Base-by-base conservation (phyloP, 345 rosid species). In the Pistacia vera region DNA sequence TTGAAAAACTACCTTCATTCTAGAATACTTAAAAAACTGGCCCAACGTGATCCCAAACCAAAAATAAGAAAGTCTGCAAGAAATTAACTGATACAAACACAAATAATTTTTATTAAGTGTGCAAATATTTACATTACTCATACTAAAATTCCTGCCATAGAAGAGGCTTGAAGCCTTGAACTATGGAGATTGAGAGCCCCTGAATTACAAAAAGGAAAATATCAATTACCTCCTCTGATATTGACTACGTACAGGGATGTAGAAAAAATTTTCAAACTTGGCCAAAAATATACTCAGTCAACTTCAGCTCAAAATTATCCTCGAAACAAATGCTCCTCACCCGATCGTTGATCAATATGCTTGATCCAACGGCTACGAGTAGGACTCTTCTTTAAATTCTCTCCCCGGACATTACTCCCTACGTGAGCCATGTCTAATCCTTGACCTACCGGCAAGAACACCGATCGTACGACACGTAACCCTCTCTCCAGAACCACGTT, bases 391-490 rank as follows among this genome's bases (percentile, higher is more conserved):
- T 64, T 79, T n/a, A 72, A 33, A 0, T 72, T 67, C 65, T 30
- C 75, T 70, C 71, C 77, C 41, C 81, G 83, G 38, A 84, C 72
- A 1, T 67, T 28, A 18, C 85, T 83, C 33, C 90, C 93, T 10
- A 90, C 77, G 75, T 93, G 88, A 54, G 88, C 96, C 11, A 95
- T 83, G 81, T 93, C 97, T 73, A 93, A 83, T 36, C 99, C 99
- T 12, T 81, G 78, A 18, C 97, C 97, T 7, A 91, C 96, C 0
- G 98, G 99, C 52, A 93, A 66, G 66, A 85, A 75, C 85, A 83
- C 90, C 0, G 98, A 83, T 52, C 94, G 83, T 0, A 85, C 92
- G 3, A 95, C 89, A 75, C 94, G 93, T 76, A 84, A 80, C 65
- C 89, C 91, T n/a, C 70, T 68, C 58, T 72, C 85, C 0, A 93